Percentiles rank a stretch among this genome's conserved stretches.
Evolutionary conservation across 2,329 filamentous ascomycete species (phyloP).

Genomic region (Diaporthe amygdali): DNA sequence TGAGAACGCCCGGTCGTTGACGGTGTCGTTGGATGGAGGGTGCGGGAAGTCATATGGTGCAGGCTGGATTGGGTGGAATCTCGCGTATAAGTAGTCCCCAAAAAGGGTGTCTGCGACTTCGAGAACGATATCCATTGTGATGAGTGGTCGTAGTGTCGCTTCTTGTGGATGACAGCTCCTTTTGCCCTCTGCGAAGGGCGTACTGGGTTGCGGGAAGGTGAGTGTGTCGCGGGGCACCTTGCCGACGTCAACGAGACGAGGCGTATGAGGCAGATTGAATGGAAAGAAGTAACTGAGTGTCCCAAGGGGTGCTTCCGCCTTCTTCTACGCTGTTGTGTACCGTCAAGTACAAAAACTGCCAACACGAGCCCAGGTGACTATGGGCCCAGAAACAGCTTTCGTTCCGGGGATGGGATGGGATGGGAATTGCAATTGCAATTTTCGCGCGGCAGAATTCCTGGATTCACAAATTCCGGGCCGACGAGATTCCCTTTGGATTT

Average conservation of each 20-base stretch:
- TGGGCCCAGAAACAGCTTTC: neutral
- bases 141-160: neutral
- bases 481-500: neutral
- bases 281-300: neutral
- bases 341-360: no score
- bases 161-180: neutral
- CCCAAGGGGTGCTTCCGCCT: neutral
- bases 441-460: neutral
- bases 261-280: no score
- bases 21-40: slow-evolving; percentile 58
- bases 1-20: slow-evolving; percentile 54
- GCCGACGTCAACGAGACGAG: no score
- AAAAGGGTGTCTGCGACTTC: slow-evolving; percentile 83
- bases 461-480: neutral
- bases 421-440: neutral
- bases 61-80: slow-evolving; percentile 65
- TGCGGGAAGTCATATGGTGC: slow-evolving; percentile 59
- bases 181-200: neutral
- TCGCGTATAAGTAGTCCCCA: slow-evolving; percentile 80
- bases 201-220: neutral
- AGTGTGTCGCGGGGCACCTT: no score
- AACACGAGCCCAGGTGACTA: no score
- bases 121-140: slow-evolving; percentile 87
- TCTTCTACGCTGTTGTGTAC: neutral
- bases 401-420: neutral